Base-by-base conservation (phyloP, 176 grass and related monocot genomes). In the Elymus sibiricus region DNA sequence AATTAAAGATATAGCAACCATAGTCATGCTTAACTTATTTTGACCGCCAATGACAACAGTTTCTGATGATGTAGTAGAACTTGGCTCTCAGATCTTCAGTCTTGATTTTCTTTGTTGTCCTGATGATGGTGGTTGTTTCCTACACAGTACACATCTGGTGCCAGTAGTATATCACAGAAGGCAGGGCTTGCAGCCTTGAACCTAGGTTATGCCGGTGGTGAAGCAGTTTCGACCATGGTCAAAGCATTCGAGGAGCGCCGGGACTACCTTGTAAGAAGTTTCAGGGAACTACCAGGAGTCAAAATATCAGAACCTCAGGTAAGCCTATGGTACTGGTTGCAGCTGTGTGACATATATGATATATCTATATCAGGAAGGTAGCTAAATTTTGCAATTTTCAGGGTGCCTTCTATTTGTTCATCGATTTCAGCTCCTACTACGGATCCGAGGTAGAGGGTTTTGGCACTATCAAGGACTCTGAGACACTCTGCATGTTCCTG, bases 141-240 rank as follows among this genome's bases (percentile, higher is more conserved):
- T 86, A 26, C 76, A 93, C 71, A 98, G 95, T 93, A 75, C 77
- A 98, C 95, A 34, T 98, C 95, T 9, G 93, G 95, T 15, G 95
- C 95, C 78, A 93, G 95, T 86, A 98, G 95, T 76, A 98, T 98
- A 84, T 98, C 95, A 8, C 95, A 98, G 80, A 98, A 98, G 90
- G 95, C 95, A 74, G 93, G 95, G 25, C 85, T 98, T 77, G 95
- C 95, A 80, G 95, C 93, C 82, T 87, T 98, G 64, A 93, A 90
- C 83, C 86, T 98, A 59, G 95, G 95, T 12, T 98, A 91, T 88
- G 95, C 90, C 1, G 95, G 95, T 26, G 95, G 95, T 80, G 95
- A 95, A 88, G 89, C 93, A 25, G 91, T 98, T 76, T 85, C 90
- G 31, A 85, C 93, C 21, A 98, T 98, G 95, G 95, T 95, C 74